Conservation (phyloP, 2,329 filamentous ascomycete genomes). For the Didymosphaeria variabile region DNA sequence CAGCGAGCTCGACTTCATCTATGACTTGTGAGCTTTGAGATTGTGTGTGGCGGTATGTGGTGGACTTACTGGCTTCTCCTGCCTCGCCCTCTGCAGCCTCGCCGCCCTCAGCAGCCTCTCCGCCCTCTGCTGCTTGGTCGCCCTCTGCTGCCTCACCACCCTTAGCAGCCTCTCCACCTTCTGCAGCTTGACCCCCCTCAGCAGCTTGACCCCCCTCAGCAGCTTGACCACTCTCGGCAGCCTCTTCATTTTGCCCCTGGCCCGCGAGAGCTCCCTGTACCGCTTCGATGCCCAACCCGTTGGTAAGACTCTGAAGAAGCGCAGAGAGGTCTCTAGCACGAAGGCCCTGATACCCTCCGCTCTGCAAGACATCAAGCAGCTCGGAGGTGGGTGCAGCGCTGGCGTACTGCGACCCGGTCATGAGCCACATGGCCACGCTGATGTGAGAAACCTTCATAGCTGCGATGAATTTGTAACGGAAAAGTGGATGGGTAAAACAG, state of each 20-base stretch:
- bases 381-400: conserved; percentile 1
- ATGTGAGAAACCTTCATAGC: conserved; percentile 5
- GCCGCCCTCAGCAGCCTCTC: background rate
- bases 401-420: conserved; percentile 8
- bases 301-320: background rate
- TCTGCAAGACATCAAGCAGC: conserved; percentile 5
- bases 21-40: background rate
- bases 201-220: background rate
- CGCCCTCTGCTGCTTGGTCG: too few relatives aligned
- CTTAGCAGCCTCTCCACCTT: background rate
- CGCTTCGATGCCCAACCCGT: background rate
- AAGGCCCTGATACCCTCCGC: background rate
- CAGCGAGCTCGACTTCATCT: conserved; percentile 26
- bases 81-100: conserved; percentile 14
- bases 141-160: background rate
- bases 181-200: conserved; percentile 4
- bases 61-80: conserved; percentile 19
- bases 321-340: conserved; percentile 7
- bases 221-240: background rate
- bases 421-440: conserved; percentile 2
- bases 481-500: background rate
- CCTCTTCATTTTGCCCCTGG: conserved; percentile 4
- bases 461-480: background rate
- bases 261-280: conserved; percentile 1
- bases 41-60: background rate